Base-by-base conservation (phyloP, 1,139 yeast genomes). In the Hanseniaspora uvarum region DNA sequence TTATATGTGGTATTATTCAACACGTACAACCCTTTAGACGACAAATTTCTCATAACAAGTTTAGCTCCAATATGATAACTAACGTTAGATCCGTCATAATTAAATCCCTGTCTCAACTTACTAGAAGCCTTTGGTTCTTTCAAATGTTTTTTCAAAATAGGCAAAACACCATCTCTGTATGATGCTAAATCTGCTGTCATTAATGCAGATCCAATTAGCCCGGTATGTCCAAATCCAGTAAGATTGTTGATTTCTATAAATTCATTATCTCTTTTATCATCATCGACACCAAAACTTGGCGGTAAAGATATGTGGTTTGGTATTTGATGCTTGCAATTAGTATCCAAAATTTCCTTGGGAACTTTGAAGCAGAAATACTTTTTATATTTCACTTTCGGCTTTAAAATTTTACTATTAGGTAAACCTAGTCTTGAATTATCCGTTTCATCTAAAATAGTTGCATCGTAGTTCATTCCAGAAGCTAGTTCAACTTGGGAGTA, bases 281-380 rank as follows among this genome's bases (percentile, higher is more conserved):
- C 65, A 62, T 79, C 83, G 3, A 80, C 64, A 2, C 88, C 88
- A 64, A 79, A 69, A 24, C 84, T 74, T 12, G 88, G 87, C 0
- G 88, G 88, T 8, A 83, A 72, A 49, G 76, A 63, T 40, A 77
- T 70, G 63, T 82, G 88, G 1, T 77, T 69, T 36, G 74, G 67
- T 16, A 75, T 67, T 40, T 76, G 74, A 59, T 80, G 79, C 24
- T 74, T 70, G 62, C 88, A 82, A 2, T 74, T 68, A 36, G 74
- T 75, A 60, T 82, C 88, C 41, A 83, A 66, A 45, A 81, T 66
- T 55, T 72, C 74, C 38, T 70, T 69, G 0, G 88, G 89, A 55
- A 83, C 74, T 62, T 75, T 79, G 65, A 83, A 82, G 28, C 79
- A 75, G 64, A 83, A 81, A 60, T 73, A 77, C 63, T 82, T 82